Conservation (phyloP, 208 protist genomes). For the Novymonas esmeraldas region DNA sequence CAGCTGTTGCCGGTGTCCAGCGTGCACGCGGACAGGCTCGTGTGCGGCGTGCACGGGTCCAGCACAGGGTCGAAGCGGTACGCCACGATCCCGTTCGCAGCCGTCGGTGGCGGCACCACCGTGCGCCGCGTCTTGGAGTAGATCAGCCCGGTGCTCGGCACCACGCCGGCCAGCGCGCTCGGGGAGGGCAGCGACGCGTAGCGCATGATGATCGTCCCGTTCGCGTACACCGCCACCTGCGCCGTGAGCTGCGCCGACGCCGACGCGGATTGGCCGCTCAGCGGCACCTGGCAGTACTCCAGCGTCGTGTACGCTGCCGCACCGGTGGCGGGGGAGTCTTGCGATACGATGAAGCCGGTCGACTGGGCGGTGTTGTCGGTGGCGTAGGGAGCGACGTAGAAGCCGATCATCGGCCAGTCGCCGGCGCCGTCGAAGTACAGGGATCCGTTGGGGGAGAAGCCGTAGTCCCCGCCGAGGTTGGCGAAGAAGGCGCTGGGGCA, state of each 20-base stretch:
- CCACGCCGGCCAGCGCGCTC: not conserved
- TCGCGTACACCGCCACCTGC: conserved; percentile 45
- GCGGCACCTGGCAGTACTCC: conserved; percentile 22
- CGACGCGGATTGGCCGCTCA: not conserved
- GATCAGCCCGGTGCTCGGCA: conserved; percentile 19
- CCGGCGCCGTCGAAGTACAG: conserved; percentile 24
- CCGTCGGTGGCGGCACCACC: conserved; percentile 24
- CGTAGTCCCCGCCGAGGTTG: conserved; percentile 21
- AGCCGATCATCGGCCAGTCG: conserved; percentile 46
- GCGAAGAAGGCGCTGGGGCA: conserved; percentile 25
- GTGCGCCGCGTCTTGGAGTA: conserved; percentile 21
- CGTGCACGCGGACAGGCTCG: conserved; percentile 3
- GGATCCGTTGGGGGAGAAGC: conserved; percentile 5
- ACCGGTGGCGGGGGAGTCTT: not conserved
- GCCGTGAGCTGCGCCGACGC: conserved; percentile 26
- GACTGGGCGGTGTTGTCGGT: conserved; percentile 4
- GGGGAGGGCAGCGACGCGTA: conserved; percentile 36
- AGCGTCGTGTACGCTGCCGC: conserved; percentile 1
- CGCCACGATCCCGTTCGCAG: conserved; percentile 22
- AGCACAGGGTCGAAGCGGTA: conserved; percentile 27
- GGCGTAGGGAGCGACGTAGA: conserved; percentile 20
- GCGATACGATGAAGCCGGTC: not conserved
- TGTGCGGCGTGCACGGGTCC: conserved; percentile 13
- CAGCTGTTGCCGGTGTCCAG: conserved; percentile 7
- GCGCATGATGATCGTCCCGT: conserved; percentile 55